Conservation (phyloP, 129 eudicot genomes). For the Chrysanthemum makinoi region DNA sequence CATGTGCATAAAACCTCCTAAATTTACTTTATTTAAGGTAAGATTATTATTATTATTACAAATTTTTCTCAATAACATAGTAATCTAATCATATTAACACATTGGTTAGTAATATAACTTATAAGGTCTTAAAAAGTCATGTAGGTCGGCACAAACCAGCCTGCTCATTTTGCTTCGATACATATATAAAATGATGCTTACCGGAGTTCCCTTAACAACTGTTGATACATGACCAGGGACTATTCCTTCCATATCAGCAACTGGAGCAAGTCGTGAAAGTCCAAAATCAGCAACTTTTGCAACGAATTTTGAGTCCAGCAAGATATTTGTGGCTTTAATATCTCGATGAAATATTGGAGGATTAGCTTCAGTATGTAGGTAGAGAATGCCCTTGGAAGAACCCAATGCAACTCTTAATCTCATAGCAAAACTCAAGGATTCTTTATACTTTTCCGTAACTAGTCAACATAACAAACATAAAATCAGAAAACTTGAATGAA, state of each 20-base stretch:
- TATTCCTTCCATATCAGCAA: slow-evolving; percentile 66
- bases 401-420: slow-evolving; percentile 63
- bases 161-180: too few species aligned
- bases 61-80: too few species aligned
- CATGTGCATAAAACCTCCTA: too few species aligned
- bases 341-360: slow-evolving; percentile 97
- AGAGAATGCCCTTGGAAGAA: slow-evolving; percentile 81
- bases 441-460: slow-evolving; percentile 54
- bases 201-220: slow-evolving; percentile 95
- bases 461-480: slow-evolving; percentile 1
- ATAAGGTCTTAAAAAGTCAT: too few species aligned
- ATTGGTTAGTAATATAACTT: too few species aligned
- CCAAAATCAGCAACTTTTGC: slow-evolving; percentile 98
- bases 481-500: neutral
- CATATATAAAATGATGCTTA: slow-evolving; percentile 23
- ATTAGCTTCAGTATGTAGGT: slow-evolving; percentile 86
- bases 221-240: slow-evolving; percentile 80
- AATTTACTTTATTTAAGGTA: too few species aligned
- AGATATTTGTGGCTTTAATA: slow-evolving; percentile 85
- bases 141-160: too few species aligned
- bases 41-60: too few species aligned
- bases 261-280: slow-evolving; percentile 85
- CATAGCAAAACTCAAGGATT: slow-evolving; percentile 58
- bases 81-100: too few species aligned
- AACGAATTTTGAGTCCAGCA: slow-evolving; percentile 53